A percentile compares a stretch with the other conserved stretches of the same genome.
Evolutionary conservation across 2,329 filamentous ascomycete species (phyloP).

Genomic region (Clarireedia homoeocarpa): DNA sequence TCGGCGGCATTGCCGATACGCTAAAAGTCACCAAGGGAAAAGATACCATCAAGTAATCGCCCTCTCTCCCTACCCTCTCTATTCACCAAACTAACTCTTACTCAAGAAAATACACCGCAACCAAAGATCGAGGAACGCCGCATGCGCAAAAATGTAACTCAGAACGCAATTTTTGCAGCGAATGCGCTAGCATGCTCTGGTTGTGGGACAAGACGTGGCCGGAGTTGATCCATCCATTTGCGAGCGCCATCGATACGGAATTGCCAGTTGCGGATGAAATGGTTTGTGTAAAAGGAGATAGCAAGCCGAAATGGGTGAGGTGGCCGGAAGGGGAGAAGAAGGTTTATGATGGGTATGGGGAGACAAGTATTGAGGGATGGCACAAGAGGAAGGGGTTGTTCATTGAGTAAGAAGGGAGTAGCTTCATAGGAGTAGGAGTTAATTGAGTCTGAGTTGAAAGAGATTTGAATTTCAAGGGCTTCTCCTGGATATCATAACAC

Average conservation of each 20-base stretch:
- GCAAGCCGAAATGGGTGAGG: constrained; percentile 38
- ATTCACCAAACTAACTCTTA: not conserved
- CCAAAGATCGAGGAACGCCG: constrained; percentile 36
- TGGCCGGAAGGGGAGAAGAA: constrained; percentile 41
- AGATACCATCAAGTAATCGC: constrained; percentile 36
- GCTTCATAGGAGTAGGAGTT: too few relatives aligned
- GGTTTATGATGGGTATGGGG: constrained; percentile 33
- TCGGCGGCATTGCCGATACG: constrained; percentile 37
- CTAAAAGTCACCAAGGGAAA: constrained; percentile 35
- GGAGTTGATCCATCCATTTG: constrained; percentile 41
- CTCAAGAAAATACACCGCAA: constrained; percentile 37
- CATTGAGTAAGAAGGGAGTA: constrained; percentile 10
- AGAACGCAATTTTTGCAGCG: constrained; percentile 39
- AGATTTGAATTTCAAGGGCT: too few relatives aligned
- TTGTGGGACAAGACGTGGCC: constrained; percentile 40
- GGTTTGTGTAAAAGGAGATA: constrained; percentile 37
- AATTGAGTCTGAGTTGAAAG: too few relatives aligned
- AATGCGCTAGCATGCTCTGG: constrained; percentile 40
- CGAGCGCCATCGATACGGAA: constrained; percentile 40
- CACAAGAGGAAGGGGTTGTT: constrained; percentile 34
- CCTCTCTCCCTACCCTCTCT: not conserved
- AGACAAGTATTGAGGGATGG: constrained; percentile 37
- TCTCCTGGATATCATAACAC: too few relatives aligned
- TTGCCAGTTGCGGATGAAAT: constrained; percentile 38
- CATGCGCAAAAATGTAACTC: constrained; percentile 33